These are phyloP conservation scores for Yarrowia phangngaensis DNA, from an alignment of 805 yeast genomes.

Conservation along the genomic window DNA sequence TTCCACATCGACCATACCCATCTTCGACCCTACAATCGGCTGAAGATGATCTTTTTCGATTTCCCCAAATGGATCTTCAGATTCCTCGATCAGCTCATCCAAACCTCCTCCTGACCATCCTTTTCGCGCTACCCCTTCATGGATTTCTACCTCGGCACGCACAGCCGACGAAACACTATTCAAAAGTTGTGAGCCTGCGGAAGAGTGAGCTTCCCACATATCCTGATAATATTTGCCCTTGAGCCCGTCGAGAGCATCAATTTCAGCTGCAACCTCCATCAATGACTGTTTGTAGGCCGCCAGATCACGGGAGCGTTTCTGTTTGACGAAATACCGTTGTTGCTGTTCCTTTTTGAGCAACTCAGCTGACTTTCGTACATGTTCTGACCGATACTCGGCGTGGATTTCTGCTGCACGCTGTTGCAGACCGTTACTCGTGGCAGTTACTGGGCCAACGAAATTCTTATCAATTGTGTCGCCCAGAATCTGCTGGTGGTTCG, in stretches of 20 bases:
- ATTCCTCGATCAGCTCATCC: constrained; percentile 59
- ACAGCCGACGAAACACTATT: constrained; percentile 59
- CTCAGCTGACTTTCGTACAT: constrained; percentile 50
- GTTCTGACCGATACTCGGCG: constrained; percentile 50
- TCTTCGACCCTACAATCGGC: constrained; percentile 21
- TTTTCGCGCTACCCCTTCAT: constrained; percentile 74
- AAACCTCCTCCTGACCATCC: constrained; percentile 88
- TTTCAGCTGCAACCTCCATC: constrained; percentile 61
- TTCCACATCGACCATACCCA: constrained; percentile 8
- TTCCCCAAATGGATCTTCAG: constrained; percentile 60
- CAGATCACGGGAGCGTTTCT: constrained; percentile 58
- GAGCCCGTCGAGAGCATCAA: constrained; percentile 72
- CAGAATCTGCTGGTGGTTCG: constrained; percentile 73
- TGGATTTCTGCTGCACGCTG: constrained; percentile 49
- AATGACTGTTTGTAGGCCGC: constrained; percentile 64
- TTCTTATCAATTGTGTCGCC: constrained; percentile 53
- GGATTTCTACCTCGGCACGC: constrained; percentile 75
- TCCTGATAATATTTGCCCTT: constrained; percentile 72
- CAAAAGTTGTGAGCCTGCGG: constrained; percentile 54
- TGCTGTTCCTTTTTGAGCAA: constrained; percentile 60
- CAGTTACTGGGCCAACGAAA: constrained; percentile 52
- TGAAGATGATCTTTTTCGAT: constrained; percentile 34
- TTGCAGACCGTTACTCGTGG: constrained; percentile 47
- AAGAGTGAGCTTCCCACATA: constrained; percentile 58
- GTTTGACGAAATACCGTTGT: constrained; percentile 55